Evolutionary conservation across 163 green algal genomes (phyloP).

Genomic region (Chlorella variabilis): DNA sequence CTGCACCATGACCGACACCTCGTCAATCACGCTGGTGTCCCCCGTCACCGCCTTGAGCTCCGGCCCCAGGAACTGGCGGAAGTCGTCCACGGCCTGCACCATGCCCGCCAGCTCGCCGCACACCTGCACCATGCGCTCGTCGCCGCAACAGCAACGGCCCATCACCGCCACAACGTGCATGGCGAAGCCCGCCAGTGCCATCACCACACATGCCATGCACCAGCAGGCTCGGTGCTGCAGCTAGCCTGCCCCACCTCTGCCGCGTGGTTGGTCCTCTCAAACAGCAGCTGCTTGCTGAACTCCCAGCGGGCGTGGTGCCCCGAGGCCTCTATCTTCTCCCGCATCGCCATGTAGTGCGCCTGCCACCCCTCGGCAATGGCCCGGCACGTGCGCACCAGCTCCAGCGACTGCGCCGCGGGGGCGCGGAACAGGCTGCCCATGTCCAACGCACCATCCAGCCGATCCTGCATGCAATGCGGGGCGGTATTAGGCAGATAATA

Average conservation of each 20-base stretch:
- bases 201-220: neutral
- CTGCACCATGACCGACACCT: slow-evolving; percentile 34
- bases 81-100: slow-evolving; percentile 89
- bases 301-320: slow-evolving; percentile 90
- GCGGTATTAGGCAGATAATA: too few relatives aligned
- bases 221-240: too few relatives aligned
- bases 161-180: too few relatives aligned
- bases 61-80: slow-evolving; percentile 91
- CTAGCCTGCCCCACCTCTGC: slow-evolving; percentile 14
- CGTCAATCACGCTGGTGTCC: slow-evolving; percentile 40
- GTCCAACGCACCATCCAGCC: slow-evolving; percentile 71
- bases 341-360: slow-evolving; percentile 80
- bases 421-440: slow-evolving; percentile 43
- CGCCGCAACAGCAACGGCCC: too few relatives aligned
- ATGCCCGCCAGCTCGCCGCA: slow-evolving; percentile 84
- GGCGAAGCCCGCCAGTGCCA: too few relatives aligned
- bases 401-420: slow-evolving; percentile 27
- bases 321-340: slow-evolving; percentile 88
- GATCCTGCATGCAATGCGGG: slow-evolving; percentile 72
- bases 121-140: too few relatives aligned
- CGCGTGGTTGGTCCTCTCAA: slow-evolving; percentile 86
- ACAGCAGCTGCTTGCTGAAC: slow-evolving; percentile 89
- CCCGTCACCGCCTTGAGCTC: slow-evolving; percentile 94
- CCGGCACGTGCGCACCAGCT: slow-evolving; percentile 62
- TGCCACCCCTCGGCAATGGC: slow-evolving; percentile 81